Evolutionary conservation across 208 protist species (phyloP).

Genomic region (Leishmania tarentolae): DNA sequence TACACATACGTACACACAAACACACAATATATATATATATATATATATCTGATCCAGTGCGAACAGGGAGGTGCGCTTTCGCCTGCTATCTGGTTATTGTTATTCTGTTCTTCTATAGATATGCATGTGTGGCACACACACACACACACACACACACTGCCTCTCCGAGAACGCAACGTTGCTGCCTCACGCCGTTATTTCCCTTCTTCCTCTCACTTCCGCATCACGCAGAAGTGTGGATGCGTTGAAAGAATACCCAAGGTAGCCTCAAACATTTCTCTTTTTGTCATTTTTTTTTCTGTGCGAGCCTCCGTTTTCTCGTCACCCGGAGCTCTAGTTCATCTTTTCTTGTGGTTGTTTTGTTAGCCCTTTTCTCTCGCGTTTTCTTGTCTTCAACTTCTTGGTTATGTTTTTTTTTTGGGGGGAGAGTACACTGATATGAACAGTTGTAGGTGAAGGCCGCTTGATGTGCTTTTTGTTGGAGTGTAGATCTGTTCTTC

Average conservation of each 20-base stretch:
- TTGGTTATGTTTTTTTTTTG: background rate
- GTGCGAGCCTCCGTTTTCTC: too few species aligned
- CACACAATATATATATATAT: background rate
- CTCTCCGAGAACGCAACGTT: background rate
- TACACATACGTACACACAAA: conserved; percentile 1
- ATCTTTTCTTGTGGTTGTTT: background rate
- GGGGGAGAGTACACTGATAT: background rate
- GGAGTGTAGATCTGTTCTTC: background rate
- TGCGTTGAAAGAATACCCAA: background rate
- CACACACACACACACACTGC: background rate
- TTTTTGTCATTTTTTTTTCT: background rate
- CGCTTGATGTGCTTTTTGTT: conserved; percentile 1
- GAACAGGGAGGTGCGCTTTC: background rate
- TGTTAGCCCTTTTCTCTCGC: background rate
- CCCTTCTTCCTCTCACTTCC: background rate
- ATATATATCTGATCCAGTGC: background rate
- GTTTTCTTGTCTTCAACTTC: background rate
- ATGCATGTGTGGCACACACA: background rate
- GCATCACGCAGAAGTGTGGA: background rate
- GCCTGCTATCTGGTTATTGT: background rate
- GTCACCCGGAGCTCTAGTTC: background rate
- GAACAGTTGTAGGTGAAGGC: conserved; percentile 2
- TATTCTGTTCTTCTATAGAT: background rate
- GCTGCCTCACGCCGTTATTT: background rate
- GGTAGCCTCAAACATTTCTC: background rate